phyloP scores from a whole-genome alignment of 345 rosid species.

The Citrus sp. region DNA sequence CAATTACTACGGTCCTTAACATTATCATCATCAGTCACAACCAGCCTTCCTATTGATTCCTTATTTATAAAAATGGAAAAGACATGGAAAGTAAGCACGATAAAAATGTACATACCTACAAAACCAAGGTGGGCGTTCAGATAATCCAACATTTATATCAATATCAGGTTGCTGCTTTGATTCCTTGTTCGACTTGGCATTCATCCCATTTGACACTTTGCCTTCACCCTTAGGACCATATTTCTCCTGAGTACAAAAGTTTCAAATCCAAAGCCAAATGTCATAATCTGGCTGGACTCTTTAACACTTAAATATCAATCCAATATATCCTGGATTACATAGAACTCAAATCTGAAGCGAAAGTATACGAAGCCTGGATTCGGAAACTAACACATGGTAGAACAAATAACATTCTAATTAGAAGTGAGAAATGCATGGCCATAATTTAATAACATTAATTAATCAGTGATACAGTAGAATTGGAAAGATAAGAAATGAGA shows the following conservation, averaged over 20 bases:
- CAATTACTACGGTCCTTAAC: not conserved
- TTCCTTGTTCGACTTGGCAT: slow-evolving; percentile 55
- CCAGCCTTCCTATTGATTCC: not conserved
- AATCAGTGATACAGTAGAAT: not conserved
- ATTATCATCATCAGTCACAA: not conserved
- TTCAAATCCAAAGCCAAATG: not conserved
- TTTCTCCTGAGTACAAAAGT: slow-evolving; percentile 57
- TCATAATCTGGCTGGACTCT: not conserved
- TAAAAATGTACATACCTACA: slow-evolving; percentile 56
- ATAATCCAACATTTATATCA: slow-evolving; percentile 70
- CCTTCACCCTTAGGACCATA: slow-evolving; percentile 87
- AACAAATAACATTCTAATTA: not conserved
- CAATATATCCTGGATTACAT: not conserved
- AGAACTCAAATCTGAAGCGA: not conserved
- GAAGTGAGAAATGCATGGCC: not conserved
- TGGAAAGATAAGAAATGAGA: not conserved
- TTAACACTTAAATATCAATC: not conserved
- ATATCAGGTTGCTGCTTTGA: slow-evolving; percentile 60
- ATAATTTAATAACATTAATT: not conserved
- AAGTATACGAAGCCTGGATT: not conserved
- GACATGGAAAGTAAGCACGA: not conserved
- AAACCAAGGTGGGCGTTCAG: slow-evolving; percentile 89
- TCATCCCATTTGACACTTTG: slow-evolving; percentile 46
- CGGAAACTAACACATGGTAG: not conserved
- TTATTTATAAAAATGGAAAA: not conserved